Base-by-base conservation (phyloP, 2,329 filamentous ascomycete genomes). In the Aureobasidium musti region DNA sequence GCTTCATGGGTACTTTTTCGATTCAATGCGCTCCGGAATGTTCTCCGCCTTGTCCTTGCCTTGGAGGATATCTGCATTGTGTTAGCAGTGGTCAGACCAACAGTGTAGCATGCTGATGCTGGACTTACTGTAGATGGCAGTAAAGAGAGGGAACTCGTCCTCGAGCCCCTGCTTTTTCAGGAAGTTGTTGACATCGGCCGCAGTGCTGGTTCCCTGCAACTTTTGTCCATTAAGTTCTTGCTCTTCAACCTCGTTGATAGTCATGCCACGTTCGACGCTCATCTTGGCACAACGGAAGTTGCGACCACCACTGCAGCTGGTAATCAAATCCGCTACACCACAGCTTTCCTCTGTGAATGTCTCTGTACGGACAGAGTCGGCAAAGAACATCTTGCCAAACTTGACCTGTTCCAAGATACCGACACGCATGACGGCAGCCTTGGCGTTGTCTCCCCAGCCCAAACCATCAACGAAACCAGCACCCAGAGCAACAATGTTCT, bases 301-400 rank as follows among this genome's bases (percentile, higher is more conserved):
- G 68, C 95, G 87, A 14, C 95, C 95, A 69, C 92, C 92, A 63
- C 88, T 91, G 80, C 92, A 98, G 66, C 90, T 95, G 1, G 95
- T 98, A 75, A 99, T 96, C 71, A 99, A 81, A 79, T 99, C 95
- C 33, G 95, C 95, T 45, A 98, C 92, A 71, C 95, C 95, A 28
- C 92, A 93, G 72, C 91, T 96, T 77, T 97, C 92, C 76, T 97
- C 92, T n/a, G 94, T 98, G 77, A 99, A 98, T 0, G 95, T 99
- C 67, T 86, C 87, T 11, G 90, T 86, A 70, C 90, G 86, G 30
- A 95, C 89, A 0, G 90, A 91, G 73, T 93, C 86, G 21, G 87
- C 87, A 77, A 98, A 99, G 82, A 98, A 99, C 73, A 90, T 87
- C 78, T 93, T 92, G 70, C 94, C 94, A 72, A 99, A 99, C 76